Evolutionary conservation across 306 rosid genomes (phyloP).

Genomic region (Cucurbita argyrosperma): DNA sequence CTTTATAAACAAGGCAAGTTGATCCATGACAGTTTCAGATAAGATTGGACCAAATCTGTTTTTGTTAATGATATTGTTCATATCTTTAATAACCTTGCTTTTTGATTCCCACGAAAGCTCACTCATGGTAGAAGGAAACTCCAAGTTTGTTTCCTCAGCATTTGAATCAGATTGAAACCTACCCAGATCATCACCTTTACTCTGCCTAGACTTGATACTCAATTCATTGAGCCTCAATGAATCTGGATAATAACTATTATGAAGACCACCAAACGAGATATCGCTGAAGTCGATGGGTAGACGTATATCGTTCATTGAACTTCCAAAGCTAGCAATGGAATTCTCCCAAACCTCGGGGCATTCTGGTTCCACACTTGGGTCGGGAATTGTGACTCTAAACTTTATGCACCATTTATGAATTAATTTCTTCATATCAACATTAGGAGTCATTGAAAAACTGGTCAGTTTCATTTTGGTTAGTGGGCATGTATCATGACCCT

Average conservation of each 20-base stretch:
- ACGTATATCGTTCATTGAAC: conserved; percentile 50
- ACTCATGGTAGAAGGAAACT: conserved; percentile 36
- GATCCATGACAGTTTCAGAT: conserved; percentile 37
- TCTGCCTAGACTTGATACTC: conserved; percentile 19
- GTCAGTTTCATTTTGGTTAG: conserved; percentile 36
- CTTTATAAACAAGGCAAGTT: conserved; percentile 48
- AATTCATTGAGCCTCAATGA: conserved; percentile 22
- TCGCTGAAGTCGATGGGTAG: conserved; percentile 52
- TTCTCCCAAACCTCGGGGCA: conserved; percentile 28
- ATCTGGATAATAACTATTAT: conserved; percentile 43
- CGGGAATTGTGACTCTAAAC: conserved; percentile 33
- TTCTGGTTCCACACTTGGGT: conserved; percentile 34
- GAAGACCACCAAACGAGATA: conserved; percentile 54
- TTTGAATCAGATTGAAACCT: conserved; percentile 16
- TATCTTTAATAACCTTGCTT: conserved; percentile 52
- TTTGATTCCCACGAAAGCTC: conserved; percentile 65
- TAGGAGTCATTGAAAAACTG: conserved; percentile 38
- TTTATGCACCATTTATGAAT: conserved; percentile 59
- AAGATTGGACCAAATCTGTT: conserved; percentile 23
- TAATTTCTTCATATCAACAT: conserved; percentile 41
- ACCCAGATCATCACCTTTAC: conserved; percentile 15
- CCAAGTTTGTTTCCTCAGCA: conserved; percentile 21
- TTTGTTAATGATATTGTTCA: conserved; percentile 28
- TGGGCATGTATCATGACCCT: conserved; percentile 62
- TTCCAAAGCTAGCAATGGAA: conserved; percentile 62